phyloP scores from a whole-genome alignment of 1,284 basidiomycete genomes.

The Cronartium quercuum region DNA sequence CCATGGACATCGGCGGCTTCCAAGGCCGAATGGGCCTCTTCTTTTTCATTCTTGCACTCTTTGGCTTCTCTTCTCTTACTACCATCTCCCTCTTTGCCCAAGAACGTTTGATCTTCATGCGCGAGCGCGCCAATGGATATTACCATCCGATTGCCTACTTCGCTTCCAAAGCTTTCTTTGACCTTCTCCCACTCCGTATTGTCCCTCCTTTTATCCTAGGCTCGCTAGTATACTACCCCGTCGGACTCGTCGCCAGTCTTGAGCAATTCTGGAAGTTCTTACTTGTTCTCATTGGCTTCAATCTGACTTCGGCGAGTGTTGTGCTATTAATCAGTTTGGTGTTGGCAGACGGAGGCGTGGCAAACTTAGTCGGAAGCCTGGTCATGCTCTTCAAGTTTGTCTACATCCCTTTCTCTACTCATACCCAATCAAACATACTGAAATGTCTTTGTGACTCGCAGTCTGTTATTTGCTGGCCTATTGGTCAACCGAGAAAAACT shows the following conservation, averaged over 20 bases:
- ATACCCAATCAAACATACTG: background rate
- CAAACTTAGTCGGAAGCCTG: conserved; percentile 84
- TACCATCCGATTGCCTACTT: conserved; percentile 95
- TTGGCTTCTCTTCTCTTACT: conserved; percentile 91
- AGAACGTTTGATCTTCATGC: conserved; percentile 89
- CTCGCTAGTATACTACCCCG: conserved; percentile 83
- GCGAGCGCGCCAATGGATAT: conserved; percentile 93
- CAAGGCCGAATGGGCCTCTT: conserved; percentile 81
- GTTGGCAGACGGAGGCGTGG: conserved; percentile 74
- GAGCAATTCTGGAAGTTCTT: conserved; percentile 95
- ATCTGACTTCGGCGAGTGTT: conserved; percentile 82
- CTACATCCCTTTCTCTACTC: background rate
- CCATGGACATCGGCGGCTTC: conserved; percentile 78
- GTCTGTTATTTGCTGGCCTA: conserved; percentile 87
- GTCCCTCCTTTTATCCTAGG: conserved; percentile 91
- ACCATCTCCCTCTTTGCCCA: conserved; percentile 86
- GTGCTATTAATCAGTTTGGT: conserved; percentile 84
- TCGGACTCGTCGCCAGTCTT: conserved; percentile 85
- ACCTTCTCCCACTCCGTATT: conserved; percentile 85
- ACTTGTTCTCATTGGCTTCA: conserved; percentile 87
- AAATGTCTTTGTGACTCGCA: conserved; percentile 48
- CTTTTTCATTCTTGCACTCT: conserved; percentile 90
- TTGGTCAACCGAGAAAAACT: conserved; percentile 89
- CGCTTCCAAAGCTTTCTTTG: conserved; percentile 89
- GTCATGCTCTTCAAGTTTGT: conserved; percentile 96